These are phyloP conservation scores for Kalaharituber pfeilii DNA, from an alignment of 2,329 filamentous ascomycete genomes.

Conservation along the genomic window DNA sequence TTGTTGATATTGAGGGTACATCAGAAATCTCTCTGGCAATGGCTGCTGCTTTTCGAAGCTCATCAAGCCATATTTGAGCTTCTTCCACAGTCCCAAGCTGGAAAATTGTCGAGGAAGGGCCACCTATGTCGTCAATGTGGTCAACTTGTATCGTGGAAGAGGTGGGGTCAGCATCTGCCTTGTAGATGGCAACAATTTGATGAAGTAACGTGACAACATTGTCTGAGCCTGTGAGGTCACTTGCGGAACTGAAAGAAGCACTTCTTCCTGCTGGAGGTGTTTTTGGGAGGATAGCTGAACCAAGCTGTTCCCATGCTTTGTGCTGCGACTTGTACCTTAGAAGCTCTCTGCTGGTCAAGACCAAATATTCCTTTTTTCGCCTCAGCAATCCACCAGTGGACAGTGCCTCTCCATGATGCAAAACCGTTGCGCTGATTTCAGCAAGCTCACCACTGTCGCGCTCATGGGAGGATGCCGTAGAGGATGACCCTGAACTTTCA, in stretches of 20 bases:
- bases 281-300: conserved; percentile 11
- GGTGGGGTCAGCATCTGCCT: conserved; percentile 47
- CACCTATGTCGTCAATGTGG: conserved; percentile 41
- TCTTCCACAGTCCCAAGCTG: conserved; percentile 35
- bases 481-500: conserved; percentile 16
- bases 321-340: conserved; percentile 50
- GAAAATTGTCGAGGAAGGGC: conserved; percentile 20
- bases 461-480: conserved; percentile 12
- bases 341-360: conserved; percentile 51
- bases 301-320: conserved; percentile 47
- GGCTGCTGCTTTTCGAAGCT: conserved; percentile 42
- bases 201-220: conserved; percentile 30
- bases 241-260: conserved; percentile 19
- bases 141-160: conserved; percentile 51
- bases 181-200: conserved; percentile 50
- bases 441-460: conserved; percentile 6
- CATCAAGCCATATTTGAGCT: conserved; percentile 45
- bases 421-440: conserved; percentile 25
- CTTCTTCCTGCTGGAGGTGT: conserved; percentile 17
- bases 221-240: conserved; percentile 19
- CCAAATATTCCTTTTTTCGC: conserved; percentile 55
- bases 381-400: conserved; percentile 52
- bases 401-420: conserved; percentile 53
- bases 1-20: background rate
- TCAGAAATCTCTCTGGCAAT: background rate